phyloP scores from a whole-genome alignment of 345 rosid genomes.

The Ailanthus altissimus region DNA sequence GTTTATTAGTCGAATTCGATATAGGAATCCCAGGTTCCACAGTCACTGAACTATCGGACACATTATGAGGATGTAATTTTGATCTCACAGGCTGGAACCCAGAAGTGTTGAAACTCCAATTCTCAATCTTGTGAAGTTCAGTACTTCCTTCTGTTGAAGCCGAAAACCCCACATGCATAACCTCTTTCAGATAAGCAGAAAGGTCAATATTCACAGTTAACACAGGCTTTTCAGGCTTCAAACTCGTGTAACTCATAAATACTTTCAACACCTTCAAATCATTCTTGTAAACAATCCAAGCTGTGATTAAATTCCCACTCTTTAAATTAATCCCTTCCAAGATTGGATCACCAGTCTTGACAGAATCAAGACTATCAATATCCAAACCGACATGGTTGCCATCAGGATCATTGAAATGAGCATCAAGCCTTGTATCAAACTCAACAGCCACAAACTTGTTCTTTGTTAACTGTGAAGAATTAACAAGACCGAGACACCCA shows the following conservation, averaged over 20 bases:
- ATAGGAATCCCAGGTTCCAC: constrained; percentile 37
- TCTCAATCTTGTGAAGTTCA: constrained; percentile 71
- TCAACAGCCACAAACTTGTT: constrained; percentile 82
- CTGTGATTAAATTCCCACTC: constrained; percentile 66
- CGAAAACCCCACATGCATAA: constrained; percentile 77
- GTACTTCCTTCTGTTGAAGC: constrained; percentile 97
- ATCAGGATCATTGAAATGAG: constrained; percentile 64
- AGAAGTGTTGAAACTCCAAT: constrained; percentile 74
- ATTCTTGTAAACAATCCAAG: constrained; percentile 92
- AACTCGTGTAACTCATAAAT: constrained; percentile 59
- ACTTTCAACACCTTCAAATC: constrained; percentile 57
- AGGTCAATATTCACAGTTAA: constrained; percentile 62
- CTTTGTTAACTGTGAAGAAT: constrained; percentile 68
- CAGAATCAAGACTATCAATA: constrained; percentile 64
- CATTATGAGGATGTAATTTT: constrained; percentile 62
- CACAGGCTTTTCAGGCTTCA: constrained; percentile 63
- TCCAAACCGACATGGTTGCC: constrained; percentile 80
- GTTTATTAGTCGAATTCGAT: constrained; percentile 40
- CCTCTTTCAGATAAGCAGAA: constrained; percentile 54
- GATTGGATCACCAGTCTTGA: constrained; percentile 60
- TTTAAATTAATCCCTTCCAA: constrained; percentile 61
- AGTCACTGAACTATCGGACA: constrained; percentile 63
- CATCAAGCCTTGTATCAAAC: constrained; percentile 73
- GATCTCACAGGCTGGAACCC: constrained; percentile 66
- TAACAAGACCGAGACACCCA: constrained; percentile 77